A percentile compares a stretch with the other conserved stretches of the same genome.
These are phyloP conservation scores for Blastomyces gilchristii DNA, from an alignment of 2,329 filamentous ascomycete species.

Conservation along the genomic window DNA sequence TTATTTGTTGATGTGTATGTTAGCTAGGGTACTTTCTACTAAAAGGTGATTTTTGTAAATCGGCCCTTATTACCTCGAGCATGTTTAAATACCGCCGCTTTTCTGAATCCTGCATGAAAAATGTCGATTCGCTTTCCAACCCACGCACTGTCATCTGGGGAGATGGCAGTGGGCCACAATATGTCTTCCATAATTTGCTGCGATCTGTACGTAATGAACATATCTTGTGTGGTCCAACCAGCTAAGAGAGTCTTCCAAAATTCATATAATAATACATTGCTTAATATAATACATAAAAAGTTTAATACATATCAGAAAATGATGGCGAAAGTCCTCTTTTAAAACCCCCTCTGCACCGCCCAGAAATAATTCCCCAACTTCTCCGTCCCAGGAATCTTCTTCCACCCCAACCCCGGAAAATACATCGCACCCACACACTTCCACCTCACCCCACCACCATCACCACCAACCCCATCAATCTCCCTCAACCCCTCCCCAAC, in stretches of 20 bases:
- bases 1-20: background rate
- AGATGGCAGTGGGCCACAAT: too few relatives aligned
- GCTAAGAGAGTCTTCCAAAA: too few relatives aligned
- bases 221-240: too few relatives aligned
- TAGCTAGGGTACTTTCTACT: background rate
- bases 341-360: constrained; percentile 51
- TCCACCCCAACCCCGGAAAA: constrained; percentile 85
- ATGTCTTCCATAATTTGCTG: too few relatives aligned
- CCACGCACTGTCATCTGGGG: too few relatives aligned
- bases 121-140: too few relatives aligned
- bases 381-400: constrained; percentile 68
- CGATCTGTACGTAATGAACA: too few relatives aligned
- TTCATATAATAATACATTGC: background rate
- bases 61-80: too few relatives aligned
- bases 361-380: constrained; percentile 94
- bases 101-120: too few relatives aligned
- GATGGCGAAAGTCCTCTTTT: too few relatives aligned
- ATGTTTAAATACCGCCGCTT: too few relatives aligned
- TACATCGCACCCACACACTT: constrained; percentile 74
- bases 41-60: too few relatives aligned
- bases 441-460: constrained; percentile 42
- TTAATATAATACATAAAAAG: background rate
- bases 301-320: background rate
- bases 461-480: constrained; percentile 38
- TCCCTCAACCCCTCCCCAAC: constrained; percentile 35